phyloP scores from a whole-genome alignment of 306 rosid genomes.

The Senna siamea region DNA sequence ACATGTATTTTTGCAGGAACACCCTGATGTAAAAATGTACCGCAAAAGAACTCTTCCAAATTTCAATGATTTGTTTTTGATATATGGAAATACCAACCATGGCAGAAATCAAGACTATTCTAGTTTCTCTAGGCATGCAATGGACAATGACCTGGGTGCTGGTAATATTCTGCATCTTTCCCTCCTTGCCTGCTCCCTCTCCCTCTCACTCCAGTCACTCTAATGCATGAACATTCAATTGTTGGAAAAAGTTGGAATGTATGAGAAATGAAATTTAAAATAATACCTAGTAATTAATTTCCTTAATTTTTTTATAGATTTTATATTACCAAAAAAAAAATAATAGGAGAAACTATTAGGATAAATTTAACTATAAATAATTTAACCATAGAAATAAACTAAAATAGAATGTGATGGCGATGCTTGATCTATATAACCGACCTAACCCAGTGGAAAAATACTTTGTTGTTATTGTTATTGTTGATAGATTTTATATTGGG shows the following conservation, averaged over 20 bases:
- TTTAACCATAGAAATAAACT: no score
- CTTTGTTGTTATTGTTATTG: no score
- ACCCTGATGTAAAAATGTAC: constrained; percentile 49
- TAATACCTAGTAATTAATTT: not conserved
- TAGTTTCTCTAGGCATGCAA: constrained; percentile 35
- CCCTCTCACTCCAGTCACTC: not conserved
- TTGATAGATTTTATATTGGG: constrained; percentile 10
- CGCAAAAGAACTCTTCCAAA: constrained; percentile 56
- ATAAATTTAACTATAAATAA: no score
- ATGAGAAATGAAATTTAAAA: not conserved
- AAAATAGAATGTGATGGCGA: no score
- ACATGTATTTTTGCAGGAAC: constrained; percentile 48
- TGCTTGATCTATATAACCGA: no score
- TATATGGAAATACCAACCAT: constrained; percentile 45
- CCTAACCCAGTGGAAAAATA: no score
- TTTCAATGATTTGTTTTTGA: constrained; percentile 60
- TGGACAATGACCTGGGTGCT: constrained; percentile 38
- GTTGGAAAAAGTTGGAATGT: no score
- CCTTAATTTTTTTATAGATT: constrained; percentile 6
- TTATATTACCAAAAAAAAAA: no score
- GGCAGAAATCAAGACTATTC: constrained; percentile 29
- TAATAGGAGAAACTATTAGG: no score
- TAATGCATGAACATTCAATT: not conserved
- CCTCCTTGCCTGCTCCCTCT: not conserved
- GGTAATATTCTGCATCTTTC: constrained; percentile 40